These are phyloP conservation scores for Globisporangium perplexum DNA, from an alignment of 352 stramenopile genomes.

Conservation along the genomic window DNA sequence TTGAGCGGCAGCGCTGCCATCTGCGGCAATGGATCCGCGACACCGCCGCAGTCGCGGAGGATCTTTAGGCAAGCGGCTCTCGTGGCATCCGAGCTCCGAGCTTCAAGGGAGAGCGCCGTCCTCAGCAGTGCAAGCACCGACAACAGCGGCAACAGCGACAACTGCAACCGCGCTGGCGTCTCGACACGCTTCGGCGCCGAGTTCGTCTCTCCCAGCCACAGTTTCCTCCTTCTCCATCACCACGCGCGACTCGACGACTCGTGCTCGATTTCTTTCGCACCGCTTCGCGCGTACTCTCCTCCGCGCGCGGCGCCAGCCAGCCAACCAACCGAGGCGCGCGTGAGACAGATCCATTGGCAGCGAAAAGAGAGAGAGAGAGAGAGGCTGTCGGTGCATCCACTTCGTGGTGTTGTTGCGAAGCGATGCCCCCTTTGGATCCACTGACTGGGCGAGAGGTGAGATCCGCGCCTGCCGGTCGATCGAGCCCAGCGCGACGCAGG, in stretches of 20 bases:
- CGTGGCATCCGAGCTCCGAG: background rate
- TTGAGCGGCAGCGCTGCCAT: background rate
- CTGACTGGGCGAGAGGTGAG: no score
- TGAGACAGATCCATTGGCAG: constrained; percentile 1
- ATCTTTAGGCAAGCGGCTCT: background rate
- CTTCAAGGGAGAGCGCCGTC: background rate
- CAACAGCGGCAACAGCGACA: no score
- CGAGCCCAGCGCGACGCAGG: no score
- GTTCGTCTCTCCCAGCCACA: background rate
- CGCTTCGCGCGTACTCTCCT: no score
- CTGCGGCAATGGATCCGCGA: background rate
- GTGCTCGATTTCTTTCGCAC: constrained; percentile 2
- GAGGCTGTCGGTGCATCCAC: no score
- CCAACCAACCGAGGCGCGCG: background rate
- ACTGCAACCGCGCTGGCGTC: no score
- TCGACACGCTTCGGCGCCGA: background rate
- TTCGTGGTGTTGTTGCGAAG: background rate
- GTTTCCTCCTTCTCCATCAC: background rate
- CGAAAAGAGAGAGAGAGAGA: no score
- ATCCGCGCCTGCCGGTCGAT: no score
- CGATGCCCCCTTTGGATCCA: no score
- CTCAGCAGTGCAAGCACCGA: no score
- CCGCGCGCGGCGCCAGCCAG: background rate
- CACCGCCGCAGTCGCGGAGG: background rate
- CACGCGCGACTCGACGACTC: background rate